phyloP scores from a whole-genome alignment of 768 basidiomycete species.

The Daedaleopsis sinensis region DNA sequence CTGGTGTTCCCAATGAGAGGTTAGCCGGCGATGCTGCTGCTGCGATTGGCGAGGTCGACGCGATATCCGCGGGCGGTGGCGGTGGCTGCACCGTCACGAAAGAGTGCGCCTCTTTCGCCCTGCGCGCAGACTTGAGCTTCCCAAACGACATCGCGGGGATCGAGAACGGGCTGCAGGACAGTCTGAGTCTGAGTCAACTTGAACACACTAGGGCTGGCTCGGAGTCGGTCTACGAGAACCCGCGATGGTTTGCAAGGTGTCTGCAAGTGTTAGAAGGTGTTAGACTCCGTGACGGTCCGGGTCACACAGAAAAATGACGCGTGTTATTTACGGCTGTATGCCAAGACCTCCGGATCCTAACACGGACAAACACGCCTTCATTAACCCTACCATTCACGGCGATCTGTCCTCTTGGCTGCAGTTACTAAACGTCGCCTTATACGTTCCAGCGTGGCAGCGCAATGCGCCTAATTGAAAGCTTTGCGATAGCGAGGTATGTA shows the following conservation, averaged over 20 bases:
- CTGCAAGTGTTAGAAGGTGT: not conserved
- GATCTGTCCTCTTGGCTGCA: not conserved
- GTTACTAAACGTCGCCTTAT: not conserved
- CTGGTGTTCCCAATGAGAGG: too few relatives aligned
- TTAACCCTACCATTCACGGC: not conserved
- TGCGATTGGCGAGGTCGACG: not conserved
- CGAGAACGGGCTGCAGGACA: not conserved
- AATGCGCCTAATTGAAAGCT: conserved; percentile 7
- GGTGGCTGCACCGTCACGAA: conserved; percentile 18
- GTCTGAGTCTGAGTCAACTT: too few relatives aligned
- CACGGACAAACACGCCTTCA: conserved; percentile 20
- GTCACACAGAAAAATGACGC: conserved; percentile 13
- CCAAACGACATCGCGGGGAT: conserved; percentile 28
- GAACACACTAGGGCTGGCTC: too few relatives aligned
- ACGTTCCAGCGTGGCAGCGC: not conserved
- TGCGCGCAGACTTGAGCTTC: conserved; percentile 25
- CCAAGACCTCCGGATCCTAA: conserved; percentile 23
- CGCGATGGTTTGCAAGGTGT: conserved; percentile 10
- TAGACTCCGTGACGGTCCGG: too few relatives aligned
- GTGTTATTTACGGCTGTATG: conserved; percentile 23
- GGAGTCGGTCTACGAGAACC: conserved; percentile 12
- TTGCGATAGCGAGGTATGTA: conserved; percentile 17
- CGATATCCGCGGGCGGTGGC: too few relatives aligned
- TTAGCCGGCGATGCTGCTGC: not conserved
- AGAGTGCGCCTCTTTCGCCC: conserved; percentile 27